Percentiles rank a stretch among this genome's conserved stretches.
Conservation (phyloP, 176 grass and related monocot species). For the Avena atlantica region DNA sequence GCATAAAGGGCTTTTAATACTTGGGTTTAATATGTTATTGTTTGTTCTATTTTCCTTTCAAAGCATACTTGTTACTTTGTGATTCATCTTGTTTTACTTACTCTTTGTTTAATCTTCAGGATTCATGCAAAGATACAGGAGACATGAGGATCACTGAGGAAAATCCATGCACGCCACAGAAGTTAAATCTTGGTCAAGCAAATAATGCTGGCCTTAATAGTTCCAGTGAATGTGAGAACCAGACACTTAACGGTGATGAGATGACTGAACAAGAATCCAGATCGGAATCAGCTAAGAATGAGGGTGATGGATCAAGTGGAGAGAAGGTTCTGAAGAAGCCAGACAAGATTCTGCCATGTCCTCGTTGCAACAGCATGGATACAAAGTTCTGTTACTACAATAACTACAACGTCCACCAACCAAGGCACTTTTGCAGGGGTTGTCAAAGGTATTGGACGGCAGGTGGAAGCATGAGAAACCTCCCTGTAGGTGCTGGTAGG, state of each 20-base stretch:
- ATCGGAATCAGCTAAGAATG: slow-evolving; percentile 20
- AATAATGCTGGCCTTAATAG: slow-evolving; percentile 56
- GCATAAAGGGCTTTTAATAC: background rate
- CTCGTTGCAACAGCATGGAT: slow-evolving; percentile 77
- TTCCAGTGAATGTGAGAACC: slow-evolving; percentile 48
- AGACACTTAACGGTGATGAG: slow-evolving; percentile 22
- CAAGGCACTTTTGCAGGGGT: slow-evolving; percentile 92
- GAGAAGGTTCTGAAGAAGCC: slow-evolving; percentile 76
- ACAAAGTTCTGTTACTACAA: slow-evolving; percentile 88
- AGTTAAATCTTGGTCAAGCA: slow-evolving; percentile 27
- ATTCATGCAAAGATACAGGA: slow-evolving; percentile 41
- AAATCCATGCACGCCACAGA: slow-evolving; percentile 34
- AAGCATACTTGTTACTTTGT: slow-evolving; percentile 6
- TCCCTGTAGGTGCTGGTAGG: slow-evolving; percentile 86
- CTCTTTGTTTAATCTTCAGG: slow-evolving; percentile 38
- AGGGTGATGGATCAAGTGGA: slow-evolving; percentile 21
- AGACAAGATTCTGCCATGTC: slow-evolving; percentile 81
- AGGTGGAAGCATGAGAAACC: slow-evolving; percentile 91
- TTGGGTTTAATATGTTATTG: background rate
- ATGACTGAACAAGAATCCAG: slow-evolving; percentile 49
- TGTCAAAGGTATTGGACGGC: slow-evolving; percentile 99
- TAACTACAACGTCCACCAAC: slow-evolving; percentile 86
- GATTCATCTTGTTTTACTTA: slow-evolving; percentile 42
- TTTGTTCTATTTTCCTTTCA: background rate
- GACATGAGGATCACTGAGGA: slow-evolving; percentile 32